These are phyloP conservation scores for Mallotus repandus DNA, from an alignment of 441 rosid species.

Conservation along the genomic window DNA sequence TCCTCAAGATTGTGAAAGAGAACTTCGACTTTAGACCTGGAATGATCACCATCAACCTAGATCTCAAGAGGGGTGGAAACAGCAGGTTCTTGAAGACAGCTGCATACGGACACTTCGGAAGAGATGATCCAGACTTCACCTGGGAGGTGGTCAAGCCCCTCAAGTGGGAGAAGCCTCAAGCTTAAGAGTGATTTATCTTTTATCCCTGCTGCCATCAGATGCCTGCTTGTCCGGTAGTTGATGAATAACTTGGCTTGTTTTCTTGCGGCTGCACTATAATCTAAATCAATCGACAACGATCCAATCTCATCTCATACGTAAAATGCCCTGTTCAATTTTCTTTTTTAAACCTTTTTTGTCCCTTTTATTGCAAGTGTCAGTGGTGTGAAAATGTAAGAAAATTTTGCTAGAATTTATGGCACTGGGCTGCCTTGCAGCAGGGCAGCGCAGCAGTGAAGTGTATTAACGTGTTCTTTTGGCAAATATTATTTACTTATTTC, in stretches of 20 bases:
- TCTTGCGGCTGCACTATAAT: slow-evolving; percentile 25
- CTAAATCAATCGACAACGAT: slow-evolving; percentile 13
- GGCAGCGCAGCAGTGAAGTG: slow-evolving; percentile 18
- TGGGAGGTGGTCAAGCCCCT: slow-evolving; percentile 51
- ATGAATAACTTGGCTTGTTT: slow-evolving; percentile 34
- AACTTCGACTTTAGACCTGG: slow-evolving; percentile 46
- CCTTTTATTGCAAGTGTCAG: slow-evolving; percentile 18
- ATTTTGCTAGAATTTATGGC: slow-evolving; percentile 29
- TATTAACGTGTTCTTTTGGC: slow-evolving; percentile 13
- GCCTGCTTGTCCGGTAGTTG: slow-evolving; percentile 28
- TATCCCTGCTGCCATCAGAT: slow-evolving; percentile 14
- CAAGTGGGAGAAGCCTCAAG: slow-evolving; percentile 40
- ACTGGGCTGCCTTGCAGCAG: slow-evolving; percentile 20
- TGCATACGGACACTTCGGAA: slow-evolving; percentile 46
- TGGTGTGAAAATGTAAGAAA: slow-evolving; percentile 22
- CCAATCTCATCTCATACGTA: slow-evolving; percentile 27
- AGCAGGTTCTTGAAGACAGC: slow-evolving; percentile 46
- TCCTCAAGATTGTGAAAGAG: slow-evolving; percentile 61
- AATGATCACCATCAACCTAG: slow-evolving; percentile 45
- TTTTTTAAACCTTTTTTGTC: neutral
- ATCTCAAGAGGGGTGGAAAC: slow-evolving; percentile 50
- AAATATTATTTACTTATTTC: neutral
- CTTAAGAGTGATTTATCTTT: slow-evolving; percentile 17
- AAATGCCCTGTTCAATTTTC: slow-evolving; percentile 27
- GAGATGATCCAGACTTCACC: slow-evolving; percentile 45